These are phyloP conservation scores for Solanum hybrid DNA, from an alignment of 305 asterid genomes.

Conservation along the genomic window DNA sequence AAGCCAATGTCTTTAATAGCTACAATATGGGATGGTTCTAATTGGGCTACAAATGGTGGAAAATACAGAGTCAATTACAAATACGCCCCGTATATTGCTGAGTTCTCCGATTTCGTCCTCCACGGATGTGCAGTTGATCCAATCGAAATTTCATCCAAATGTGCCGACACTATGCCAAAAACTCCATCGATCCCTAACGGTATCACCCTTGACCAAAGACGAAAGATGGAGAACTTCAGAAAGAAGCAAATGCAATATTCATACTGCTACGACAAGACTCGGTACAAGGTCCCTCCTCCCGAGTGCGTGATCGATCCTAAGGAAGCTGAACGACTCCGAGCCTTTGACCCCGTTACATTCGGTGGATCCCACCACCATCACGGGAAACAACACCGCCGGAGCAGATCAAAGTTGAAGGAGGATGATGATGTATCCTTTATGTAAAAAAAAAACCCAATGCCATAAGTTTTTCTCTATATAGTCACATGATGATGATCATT, in stretches of 20 bases:
- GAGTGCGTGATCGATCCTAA: constrained; percentile 47
- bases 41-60: constrained; percentile 89
- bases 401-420: constrained; percentile 8
- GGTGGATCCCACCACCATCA: constrained; percentile 45
- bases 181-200: constrained; percentile 20
- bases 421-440: constrained; percentile 17
- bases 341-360: constrained; percentile 53
- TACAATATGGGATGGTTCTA: constrained; percentile 88
- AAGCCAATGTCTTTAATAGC: constrained; percentile 81
- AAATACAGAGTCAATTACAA: constrained; percentile 58
- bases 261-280: constrained; percentile 55
- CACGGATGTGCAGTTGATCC: constrained; percentile 76
- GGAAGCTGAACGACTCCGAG: constrained; percentile 50
- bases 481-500: not conserved
- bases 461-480: not conserved
- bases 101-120: constrained; percentile 58
- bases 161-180: constrained; percentile 14
- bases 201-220: constrained; percentile 29
- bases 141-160: constrained; percentile 22
- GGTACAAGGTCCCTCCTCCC: constrained; percentile 40
- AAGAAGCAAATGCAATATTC: constrained; percentile 63
- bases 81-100: constrained; percentile 57
- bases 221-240: constrained; percentile 47
- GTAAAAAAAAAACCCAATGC: constrained; percentile 20
- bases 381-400: constrained; percentile 41